Evolutionary conservation across 768 basidiomycete genomes (phyloP).

Genomic region (Paxillus ammoniavirescens): DNA sequence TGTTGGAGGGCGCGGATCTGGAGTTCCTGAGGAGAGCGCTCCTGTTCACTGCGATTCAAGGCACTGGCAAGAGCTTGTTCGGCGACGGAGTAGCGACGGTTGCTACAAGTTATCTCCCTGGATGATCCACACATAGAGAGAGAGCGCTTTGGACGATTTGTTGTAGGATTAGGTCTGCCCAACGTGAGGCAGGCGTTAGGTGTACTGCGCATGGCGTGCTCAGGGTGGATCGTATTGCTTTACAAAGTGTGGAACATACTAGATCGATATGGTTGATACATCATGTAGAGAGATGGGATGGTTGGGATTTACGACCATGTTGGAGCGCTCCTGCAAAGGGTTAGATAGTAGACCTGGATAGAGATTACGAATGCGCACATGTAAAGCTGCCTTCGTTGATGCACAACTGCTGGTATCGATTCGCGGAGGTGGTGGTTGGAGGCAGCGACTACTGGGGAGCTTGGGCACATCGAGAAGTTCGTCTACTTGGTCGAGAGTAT

Average conservation of each 20-base stretch:
- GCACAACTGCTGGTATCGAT: slow-evolving; percentile 11
- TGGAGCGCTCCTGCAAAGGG: slow-evolving; percentile 21
- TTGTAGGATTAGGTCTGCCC: slow-evolving; percentile 17
- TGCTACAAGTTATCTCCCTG: slow-evolving; percentile 28
- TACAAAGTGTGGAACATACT: slow-evolving; percentile 20
- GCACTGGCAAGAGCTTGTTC: slow-evolving; percentile 42
- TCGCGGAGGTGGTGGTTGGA: slow-evolving; percentile 13
- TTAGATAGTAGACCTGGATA: not conserved
- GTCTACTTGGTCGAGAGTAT: slow-evolving; percentile 25
- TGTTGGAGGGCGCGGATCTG: slow-evolving; percentile 46
- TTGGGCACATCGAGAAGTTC: slow-evolving; percentile 14
- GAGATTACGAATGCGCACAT: slow-evolving; percentile 10
- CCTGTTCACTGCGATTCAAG: slow-evolving; percentile 32
- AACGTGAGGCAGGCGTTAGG: slow-evolving; percentile 17
- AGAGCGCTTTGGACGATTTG: not conserved
- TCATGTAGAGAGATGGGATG: slow-evolving; percentile 1
- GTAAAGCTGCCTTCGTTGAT: slow-evolving; percentile 3
- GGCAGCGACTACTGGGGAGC: not conserved
- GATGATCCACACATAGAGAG: slow-evolving; percentile 28
- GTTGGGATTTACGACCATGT: slow-evolving; percentile 8
- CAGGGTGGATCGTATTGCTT: slow-evolving; percentile 12
- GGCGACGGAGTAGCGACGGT: slow-evolving; percentile 43
- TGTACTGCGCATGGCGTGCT: slow-evolving; percentile 17
- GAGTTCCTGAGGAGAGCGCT: slow-evolving; percentile 40
- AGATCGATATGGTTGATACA: slow-evolving; percentile 2